Evolutionary conservation across 2,329 filamentous ascomycete species (phyloP).

Genomic region (Aureobasidium sp.): DNA sequence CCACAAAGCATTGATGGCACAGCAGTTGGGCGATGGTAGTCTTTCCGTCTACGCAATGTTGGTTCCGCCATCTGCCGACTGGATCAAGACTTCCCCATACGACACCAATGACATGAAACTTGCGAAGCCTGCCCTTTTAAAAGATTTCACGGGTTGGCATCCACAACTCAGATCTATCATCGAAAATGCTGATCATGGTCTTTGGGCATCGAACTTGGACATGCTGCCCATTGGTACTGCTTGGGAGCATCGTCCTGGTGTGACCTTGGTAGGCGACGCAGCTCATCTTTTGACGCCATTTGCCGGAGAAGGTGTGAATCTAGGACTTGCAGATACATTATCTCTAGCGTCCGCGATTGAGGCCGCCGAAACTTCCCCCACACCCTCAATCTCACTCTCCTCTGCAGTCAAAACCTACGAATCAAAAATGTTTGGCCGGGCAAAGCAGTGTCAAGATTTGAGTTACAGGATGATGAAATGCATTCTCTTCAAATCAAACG

Average conservation of each 20-base stretch:
- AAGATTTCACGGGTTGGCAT: constrained; percentile 28
- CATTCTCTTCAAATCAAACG: constrained; percentile 44
- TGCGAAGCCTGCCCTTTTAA: constrained; percentile 21
- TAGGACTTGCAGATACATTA: constrained; percentile 32
- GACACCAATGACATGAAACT: constrained; percentile 21
- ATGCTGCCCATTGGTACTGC: constrained; percentile 35
- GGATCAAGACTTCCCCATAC: constrained; percentile 21
- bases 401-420: constrained; percentile 29
- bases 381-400: constrained; percentile 22
- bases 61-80: constrained; percentile 10
- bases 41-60: constrained; percentile 25
- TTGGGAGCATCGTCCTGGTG: constrained; percentile 31
- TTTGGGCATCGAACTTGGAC: constrained; percentile 29
- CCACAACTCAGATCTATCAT: constrained; percentile 25
- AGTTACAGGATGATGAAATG: constrained; percentile 41
- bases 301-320: constrained; percentile 34
- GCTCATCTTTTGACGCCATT: constrained; percentile 36
- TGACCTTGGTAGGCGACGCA: constrained; percentile 37
- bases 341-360: constrained; percentile 30
- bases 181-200: constrained; percentile 20
- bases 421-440: constrained; percentile 32
- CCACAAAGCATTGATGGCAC: constrained; percentile 24
- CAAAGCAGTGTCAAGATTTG: constrained; percentile 28
- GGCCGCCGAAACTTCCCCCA: constrained; percentile 14
- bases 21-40: constrained; percentile 30